These are phyloP conservation scores for Petunia secreta DNA, from an alignment of 257 asterid species.

Conservation along the genomic window DNA sequence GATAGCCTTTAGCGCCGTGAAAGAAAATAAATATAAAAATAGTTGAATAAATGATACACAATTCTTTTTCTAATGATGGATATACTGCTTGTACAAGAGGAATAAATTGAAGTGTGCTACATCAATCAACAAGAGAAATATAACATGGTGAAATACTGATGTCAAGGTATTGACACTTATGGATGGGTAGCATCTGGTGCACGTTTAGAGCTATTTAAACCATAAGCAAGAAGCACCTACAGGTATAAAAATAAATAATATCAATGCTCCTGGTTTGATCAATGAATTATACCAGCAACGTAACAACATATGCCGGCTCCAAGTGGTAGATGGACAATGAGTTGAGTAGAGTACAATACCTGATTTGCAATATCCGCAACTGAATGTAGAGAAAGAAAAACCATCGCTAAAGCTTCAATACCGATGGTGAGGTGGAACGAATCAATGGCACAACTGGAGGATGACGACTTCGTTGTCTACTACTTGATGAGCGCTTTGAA, in stretches of 20 bases:
- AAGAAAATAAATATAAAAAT: no score
- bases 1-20: neutral
- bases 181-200: conserved; percentile 99
- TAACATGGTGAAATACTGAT: no score
- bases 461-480: conserved; percentile 36
- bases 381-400: conserved; percentile 61
- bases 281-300: neutral
- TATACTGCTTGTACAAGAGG: no score
- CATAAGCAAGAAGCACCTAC: conserved; percentile 98
- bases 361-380: conserved; percentile 95
- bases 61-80: no score
- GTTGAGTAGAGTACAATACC: conserved; percentile 43
- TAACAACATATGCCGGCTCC: neutral
- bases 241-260: neutral
- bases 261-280: neutral
- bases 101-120: no score
- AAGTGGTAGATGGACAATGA: conserved; percentile 8
- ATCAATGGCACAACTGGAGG: conserved; percentile 30
- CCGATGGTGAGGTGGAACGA: conserved; percentile 32
- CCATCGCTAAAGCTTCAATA: conserved; percentile 15
- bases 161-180: conserved; percentile 50
- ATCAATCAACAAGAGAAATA: no score
- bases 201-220: conserved; percentile 93
- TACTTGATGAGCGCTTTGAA: conserved; percentile 26
- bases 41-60: no score